phyloP scores from a whole-genome alignment of 2,329 filamentous ascomycete species.

The Hypoxylon sp. region DNA sequence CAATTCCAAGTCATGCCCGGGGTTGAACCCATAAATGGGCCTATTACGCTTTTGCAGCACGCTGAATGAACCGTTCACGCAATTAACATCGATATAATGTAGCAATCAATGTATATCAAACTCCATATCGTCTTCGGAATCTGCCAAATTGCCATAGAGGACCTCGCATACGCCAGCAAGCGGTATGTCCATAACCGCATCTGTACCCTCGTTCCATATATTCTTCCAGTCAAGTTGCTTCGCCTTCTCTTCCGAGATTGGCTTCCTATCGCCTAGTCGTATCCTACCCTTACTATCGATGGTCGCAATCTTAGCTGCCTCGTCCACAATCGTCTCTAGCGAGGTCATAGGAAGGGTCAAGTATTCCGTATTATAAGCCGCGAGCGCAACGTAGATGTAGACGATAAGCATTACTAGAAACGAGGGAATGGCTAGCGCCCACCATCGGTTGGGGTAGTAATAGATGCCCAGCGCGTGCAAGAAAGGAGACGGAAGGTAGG shows the following conservation, averaged over 20 bases:
- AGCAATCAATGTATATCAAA: slow-evolving; percentile 33
- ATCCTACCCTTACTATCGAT: slow-evolving; percentile 78
- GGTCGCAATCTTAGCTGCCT: slow-evolving; percentile 86
- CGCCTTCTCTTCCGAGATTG: slow-evolving; percentile 54
- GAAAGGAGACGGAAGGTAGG: slow-evolving; percentile 91
- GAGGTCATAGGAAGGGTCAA: slow-evolving; percentile 84
- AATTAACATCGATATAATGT: neutral
- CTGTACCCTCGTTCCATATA: slow-evolving; percentile 92
- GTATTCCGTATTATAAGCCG: slow-evolving; percentile 90
- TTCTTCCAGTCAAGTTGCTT: slow-evolving; percentile 76
- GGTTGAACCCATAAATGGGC: neutral
- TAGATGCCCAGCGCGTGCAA: slow-evolving; percentile 93
- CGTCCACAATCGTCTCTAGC: slow-evolving; percentile 92
- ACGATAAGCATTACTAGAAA: slow-evolving; percentile 90
- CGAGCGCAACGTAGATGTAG: slow-evolving; percentile 95
- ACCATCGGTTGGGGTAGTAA: slow-evolving; percentile 98
- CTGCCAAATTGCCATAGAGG: slow-evolving; percentile 76
- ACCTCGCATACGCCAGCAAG: slow-evolving; percentile 96
- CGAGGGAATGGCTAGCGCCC: slow-evolving; percentile 91
- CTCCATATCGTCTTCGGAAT: slow-evolving; percentile 44
- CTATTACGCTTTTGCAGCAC: neutral
- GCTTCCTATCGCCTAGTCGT: slow-evolving; percentile 57
- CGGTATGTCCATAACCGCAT: slow-evolving; percentile 97
- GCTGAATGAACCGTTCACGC: neutral
- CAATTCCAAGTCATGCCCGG: neutral